Evolutionary conservation across 2,329 filamentous ascomycete species (phyloP), one percentile per base, ranked within the genome.

Genomic region (Fonsecaea multimorphosa): DNA sequence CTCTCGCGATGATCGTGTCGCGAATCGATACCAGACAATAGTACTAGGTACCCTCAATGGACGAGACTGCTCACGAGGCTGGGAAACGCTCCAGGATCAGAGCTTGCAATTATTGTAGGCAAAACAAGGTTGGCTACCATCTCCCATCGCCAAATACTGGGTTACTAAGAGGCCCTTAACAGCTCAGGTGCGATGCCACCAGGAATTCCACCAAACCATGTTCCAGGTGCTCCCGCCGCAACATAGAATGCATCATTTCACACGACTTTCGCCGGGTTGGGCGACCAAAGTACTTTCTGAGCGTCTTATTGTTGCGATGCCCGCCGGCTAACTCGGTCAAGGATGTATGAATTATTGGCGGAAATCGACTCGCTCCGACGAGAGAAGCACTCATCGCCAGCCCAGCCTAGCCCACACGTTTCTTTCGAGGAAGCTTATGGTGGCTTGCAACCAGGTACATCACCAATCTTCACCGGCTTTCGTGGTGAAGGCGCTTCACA

Each of bases 21-120:
- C 34, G 4, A 12, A 14, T 38, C 11, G 34, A 38, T 14, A 12
- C 9, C 34, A 16, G 34, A 38, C 9, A 12, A 38, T 3, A 11
- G 34, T 38, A 38, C 11, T 3, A 1, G 2, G 53, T 8, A 3
- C 29, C 3, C 29, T 8, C 29, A 55, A n/a, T 32, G 53, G 31
- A 32, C 12, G 52, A 34, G 16, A 12, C 16, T 36, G 16, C 14
- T 5, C 53, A 1, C 14, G 31, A 36, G 29, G 14, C 31, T 14
- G 31, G n/a, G 8, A 55, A 55, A 55, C 53, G 53, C 7, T 55
- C 53, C 3, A 36, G 53, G 19, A 55, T 66, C 40, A 61, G 61
- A 72, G 87, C 87, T 19, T 89, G 87, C 76, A 89, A 89, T 73
- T 86, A 89, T 73, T 89, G 87, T 74, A 82, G 87, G 58, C 87